phyloP scores from a whole-genome alignment of 805 yeast species.

The Ogataea corticis region DNA sequence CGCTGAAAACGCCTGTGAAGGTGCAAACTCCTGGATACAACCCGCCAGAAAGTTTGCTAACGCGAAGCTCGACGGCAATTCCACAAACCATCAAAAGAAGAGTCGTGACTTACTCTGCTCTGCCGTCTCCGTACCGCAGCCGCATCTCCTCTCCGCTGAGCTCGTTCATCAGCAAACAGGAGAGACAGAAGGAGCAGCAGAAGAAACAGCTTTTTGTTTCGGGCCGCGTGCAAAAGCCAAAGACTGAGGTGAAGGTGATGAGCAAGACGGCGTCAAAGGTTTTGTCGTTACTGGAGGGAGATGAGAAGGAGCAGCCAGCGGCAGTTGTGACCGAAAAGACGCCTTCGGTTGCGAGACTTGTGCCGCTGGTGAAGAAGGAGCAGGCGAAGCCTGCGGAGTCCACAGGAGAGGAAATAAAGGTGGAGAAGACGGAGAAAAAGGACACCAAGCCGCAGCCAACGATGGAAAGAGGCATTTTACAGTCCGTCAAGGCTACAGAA shows the following conservation, averaged over 20 bases:
- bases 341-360: background rate
- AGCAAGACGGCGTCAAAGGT: constrained; percentile 30
- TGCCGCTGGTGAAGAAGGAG: background rate
- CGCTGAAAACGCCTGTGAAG: constrained; percentile 25
- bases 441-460: too few species aligned
- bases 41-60: constrained; percentile 18
- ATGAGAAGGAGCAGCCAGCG: background rate
- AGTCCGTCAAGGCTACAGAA: too few species aligned
- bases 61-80: constrained; percentile 12
- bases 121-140: constrained; percentile 30
- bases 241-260: constrained; percentile 8
- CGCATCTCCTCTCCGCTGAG: constrained; percentile 32
- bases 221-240: constrained; percentile 1
- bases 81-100: constrained; percentile 28
- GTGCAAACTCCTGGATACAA: constrained; percentile 29
- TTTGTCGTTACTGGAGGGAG: constrained; percentile 21
- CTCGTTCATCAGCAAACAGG: constrained; percentile 19
- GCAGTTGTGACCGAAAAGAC: background rate
- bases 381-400: too few species aligned
- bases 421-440: too few species aligned
- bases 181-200: constrained; percentile 14
- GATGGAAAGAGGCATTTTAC: too few species aligned
- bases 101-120: constrained; percentile 29
- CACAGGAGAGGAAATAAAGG: too few species aligned
- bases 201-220: too few species aligned